These are phyloP conservation scores for Elongisporangium prolatum DNA, from an alignment of 352 stramenopile genomes.

Conservation along the genomic window DNA sequence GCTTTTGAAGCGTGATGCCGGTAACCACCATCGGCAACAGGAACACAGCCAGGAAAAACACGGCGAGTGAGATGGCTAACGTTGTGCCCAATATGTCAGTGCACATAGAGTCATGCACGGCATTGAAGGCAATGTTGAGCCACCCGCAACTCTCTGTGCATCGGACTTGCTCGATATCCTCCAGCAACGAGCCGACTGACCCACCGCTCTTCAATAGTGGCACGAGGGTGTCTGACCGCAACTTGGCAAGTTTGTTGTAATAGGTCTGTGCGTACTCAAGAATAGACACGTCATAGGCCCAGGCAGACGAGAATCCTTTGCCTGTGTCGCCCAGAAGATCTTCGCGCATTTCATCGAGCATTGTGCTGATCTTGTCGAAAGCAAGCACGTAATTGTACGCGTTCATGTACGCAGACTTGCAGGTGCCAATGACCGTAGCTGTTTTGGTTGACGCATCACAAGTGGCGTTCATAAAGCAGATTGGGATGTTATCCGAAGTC, in stretches of 20 bases:
- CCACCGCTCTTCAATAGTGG: constrained; percentile 32
- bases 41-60: constrained; percentile 73
- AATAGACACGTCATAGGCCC: constrained; percentile 66
- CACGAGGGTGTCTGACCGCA: constrained; percentile 41
- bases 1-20: constrained; percentile 72
- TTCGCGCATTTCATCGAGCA: constrained; percentile 72
- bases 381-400: constrained; percentile 63
- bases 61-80: constrained; percentile 70
- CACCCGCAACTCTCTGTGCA: constrained; percentile 77
- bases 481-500: constrained; percentile 28
- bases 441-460: constrained; percentile 17
- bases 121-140: constrained; percentile 81
- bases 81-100: constrained; percentile 72
- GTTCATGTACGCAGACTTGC: constrained; percentile 39
- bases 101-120: constrained; percentile 69
- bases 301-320: constrained; percentile 48
- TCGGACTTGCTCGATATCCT: constrained; percentile 50
- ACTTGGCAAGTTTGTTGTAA: constrained; percentile 34
- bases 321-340: constrained; percentile 62
- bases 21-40: constrained; percentile 70
- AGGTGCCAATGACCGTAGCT: constrained; percentile 24
- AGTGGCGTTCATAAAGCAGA: constrained; percentile 67
- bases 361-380: constrained; percentile 46
- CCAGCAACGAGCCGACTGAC: constrained; percentile 45
- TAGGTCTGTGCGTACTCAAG: constrained; percentile 57